Evolutionary conservation across 192 early-diverging fungal genomes (phyloP).

Genomic region (Umbelopsis vinacea): DNA sequence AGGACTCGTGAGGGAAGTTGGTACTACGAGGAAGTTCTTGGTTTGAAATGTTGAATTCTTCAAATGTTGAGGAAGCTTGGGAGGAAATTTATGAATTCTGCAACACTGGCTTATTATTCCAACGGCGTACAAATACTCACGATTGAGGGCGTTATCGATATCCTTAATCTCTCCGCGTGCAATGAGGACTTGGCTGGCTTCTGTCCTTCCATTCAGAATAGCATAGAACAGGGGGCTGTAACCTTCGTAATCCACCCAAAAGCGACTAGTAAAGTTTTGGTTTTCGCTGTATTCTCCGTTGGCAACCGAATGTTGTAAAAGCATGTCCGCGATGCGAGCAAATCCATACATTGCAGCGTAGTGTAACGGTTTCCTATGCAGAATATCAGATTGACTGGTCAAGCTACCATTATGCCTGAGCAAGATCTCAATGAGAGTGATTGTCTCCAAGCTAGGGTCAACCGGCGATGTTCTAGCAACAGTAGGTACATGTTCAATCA

Average conservation of each 20-base stretch:
- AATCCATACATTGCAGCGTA: slow-evolving; percentile 62
- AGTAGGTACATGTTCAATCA: slow-evolving; percentile 23
- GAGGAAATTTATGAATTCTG: neutral
- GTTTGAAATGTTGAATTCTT: neutral
- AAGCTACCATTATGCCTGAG: slow-evolving; percentile 25
- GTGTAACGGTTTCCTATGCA: slow-evolving; percentile 64
- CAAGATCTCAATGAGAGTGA: slow-evolving; percentile 20
- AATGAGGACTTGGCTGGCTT: slow-evolving; percentile 52
- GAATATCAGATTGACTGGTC: slow-evolving; percentile 51
- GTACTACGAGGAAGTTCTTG: neutral
- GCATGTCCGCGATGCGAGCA: slow-evolving; percentile 43
- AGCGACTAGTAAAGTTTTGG: slow-evolving; percentile 40
- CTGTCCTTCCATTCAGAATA: slow-evolving; percentile 55
- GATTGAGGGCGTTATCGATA: slow-evolving; percentile 39
- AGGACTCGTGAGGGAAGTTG: slow-evolving; percentile 15
- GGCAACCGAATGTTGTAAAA: slow-evolving; percentile 51
- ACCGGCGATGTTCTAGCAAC: slow-evolving; percentile 23
- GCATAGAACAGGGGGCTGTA: slow-evolving; percentile 68
- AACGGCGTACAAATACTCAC: slow-evolving; percentile 31
- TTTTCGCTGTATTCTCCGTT: slow-evolving; percentile 38
- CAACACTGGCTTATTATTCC: neutral
- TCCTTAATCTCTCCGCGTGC: slow-evolving; percentile 55
- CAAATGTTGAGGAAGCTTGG: slow-evolving; percentile 8
- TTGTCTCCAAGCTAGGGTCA: neutral
- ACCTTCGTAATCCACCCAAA: slow-evolving; percentile 72